Conservation (phyloP, 257 asterid species). For the Fraxinus excelsior region DNA sequence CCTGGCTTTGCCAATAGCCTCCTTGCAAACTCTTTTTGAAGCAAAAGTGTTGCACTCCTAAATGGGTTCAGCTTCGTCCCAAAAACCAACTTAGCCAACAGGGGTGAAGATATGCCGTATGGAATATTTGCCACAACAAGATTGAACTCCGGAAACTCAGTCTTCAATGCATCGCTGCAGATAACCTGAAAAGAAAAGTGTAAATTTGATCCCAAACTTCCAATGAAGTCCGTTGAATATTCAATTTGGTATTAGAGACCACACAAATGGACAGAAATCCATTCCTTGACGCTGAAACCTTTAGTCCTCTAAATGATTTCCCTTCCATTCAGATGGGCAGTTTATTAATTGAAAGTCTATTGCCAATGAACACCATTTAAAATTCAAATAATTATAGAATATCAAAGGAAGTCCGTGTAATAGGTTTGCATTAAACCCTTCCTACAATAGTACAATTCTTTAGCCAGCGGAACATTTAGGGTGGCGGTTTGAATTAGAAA, state of each 20-base stretch:
- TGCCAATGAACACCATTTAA: neutral
- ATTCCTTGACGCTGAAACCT: neutral
- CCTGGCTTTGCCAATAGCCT: conserved; percentile 86
- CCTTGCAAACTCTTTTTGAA: conserved; percentile 87
- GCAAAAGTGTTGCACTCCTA: conserved; percentile 76
- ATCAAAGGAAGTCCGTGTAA: neutral
- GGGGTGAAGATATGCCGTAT: conserved; percentile 80
- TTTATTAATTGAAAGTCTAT: neutral
- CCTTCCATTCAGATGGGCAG: neutral
- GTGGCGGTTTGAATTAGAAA: neutral
- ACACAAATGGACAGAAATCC: neutral
- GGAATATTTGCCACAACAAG: conserved; percentile 97
- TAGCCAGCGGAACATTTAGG: neutral
- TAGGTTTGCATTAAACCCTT: too few species aligned
- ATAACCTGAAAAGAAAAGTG: conserved; percentile 52
- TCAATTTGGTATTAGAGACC: neutral
- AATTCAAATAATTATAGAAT: neutral
- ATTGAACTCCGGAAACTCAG: conserved; percentile 69
- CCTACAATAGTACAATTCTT: neutral
- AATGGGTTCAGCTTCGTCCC: conserved; percentile 50
- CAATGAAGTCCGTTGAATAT: neutral
- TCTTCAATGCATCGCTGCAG: conserved; percentile 71
- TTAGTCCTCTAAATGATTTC: neutral
- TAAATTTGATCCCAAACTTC: neutral
- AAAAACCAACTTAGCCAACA: conserved; percentile 69